phyloP scores from a whole-genome alignment of 2,329 filamentous ascomycete genomes.

The Neofusicoccum sp. region DNA sequence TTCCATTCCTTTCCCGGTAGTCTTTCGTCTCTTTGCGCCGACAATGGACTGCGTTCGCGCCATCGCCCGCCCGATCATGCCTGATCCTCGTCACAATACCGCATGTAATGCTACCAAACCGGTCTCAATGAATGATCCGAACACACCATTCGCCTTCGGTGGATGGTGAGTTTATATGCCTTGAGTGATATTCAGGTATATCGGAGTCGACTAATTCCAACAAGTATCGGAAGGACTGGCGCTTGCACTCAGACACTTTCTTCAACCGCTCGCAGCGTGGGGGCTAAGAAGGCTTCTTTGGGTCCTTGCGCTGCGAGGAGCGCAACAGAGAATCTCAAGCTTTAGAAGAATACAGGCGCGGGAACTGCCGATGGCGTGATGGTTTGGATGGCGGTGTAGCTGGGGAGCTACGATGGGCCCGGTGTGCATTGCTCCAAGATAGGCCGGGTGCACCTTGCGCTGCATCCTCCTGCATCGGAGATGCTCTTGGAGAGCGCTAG shows the following conservation, averaged over 20 bases:
- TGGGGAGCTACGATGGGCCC: not conserved
- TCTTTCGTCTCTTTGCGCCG: not conserved
- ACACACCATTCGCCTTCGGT: too few species aligned
- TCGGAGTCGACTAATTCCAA: too few species aligned
- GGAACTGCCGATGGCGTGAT: not conserved
- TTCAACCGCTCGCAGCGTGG: too few species aligned
- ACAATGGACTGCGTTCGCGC: not conserved
- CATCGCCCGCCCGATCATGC: not conserved
- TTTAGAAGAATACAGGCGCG: not conserved
- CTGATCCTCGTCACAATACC: not conserved
- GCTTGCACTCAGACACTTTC: too few species aligned
- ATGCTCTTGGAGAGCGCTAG: not conserved
- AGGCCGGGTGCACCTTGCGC: not conserved
- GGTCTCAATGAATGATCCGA: too few species aligned
- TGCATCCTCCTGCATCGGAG: not conserved
- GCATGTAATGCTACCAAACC: too few species aligned
- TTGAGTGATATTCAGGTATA: too few species aligned
- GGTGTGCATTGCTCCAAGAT: not conserved
- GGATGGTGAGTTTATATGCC: too few species aligned
- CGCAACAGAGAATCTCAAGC: too few species aligned
- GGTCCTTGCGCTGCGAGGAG: too few species aligned
- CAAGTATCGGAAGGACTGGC: too few species aligned
- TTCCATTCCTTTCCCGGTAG: not conserved
- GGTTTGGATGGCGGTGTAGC: conserved; percentile 1
- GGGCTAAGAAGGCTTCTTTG: too few species aligned